Evolutionary conservation across 1,139 yeast genomes (phyloP).

Genomic region (Keqinozyma sinolaborantium): DNA sequence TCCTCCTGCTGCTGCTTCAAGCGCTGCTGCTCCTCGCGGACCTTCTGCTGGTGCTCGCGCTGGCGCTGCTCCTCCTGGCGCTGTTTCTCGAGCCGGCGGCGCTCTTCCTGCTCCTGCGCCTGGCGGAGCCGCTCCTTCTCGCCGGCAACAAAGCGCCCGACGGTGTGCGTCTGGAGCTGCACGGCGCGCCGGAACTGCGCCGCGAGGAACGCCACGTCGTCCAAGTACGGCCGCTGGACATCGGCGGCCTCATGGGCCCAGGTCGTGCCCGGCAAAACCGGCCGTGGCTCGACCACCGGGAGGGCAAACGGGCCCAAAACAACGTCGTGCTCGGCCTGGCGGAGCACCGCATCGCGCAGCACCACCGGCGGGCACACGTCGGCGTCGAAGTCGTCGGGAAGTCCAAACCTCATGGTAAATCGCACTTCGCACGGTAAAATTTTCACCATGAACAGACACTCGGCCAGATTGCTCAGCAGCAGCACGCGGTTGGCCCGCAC

Average conservation of each 20-base stretch:
- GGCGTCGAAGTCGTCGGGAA: constrained; percentile 21
- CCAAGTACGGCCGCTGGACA: neutral
- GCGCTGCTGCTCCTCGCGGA: constrained; percentile 13
- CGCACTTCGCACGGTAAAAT: neutral
- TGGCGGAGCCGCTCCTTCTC: constrained; percentile 17
- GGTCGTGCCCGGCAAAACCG: neutral
- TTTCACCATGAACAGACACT: neutral
- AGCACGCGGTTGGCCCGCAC: constrained; percentile 42
- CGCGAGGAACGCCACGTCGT: constrained; percentile 7
- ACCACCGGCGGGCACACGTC: constrained; percentile 5
- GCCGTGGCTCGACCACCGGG: neutral
- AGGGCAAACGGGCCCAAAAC: neutral
- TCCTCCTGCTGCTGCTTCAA: constrained; percentile 11
- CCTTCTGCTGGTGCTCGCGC: constrained; percentile 9
- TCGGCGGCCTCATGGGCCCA: neutral
- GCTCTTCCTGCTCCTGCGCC: constrained; percentile 7
- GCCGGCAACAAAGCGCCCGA: constrained; percentile 12
- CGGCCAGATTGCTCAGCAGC: constrained; percentile 11
- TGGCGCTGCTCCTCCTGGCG: constrained; percentile 10
- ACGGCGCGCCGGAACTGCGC: constrained; percentile 5
- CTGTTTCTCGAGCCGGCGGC: constrained; percentile 6
- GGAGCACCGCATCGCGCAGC: constrained; percentile 2
- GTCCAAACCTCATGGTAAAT: constrained; percentile 21
- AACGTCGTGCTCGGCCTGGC: constrained; percentile 2
- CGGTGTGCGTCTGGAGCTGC: constrained; percentile 15